Evolutionary conservation across 352 stramenopile genomes (phyloP), one percentile per base, ranked within the genome.

Genomic region (Globisporangium viniferum): DNA sequence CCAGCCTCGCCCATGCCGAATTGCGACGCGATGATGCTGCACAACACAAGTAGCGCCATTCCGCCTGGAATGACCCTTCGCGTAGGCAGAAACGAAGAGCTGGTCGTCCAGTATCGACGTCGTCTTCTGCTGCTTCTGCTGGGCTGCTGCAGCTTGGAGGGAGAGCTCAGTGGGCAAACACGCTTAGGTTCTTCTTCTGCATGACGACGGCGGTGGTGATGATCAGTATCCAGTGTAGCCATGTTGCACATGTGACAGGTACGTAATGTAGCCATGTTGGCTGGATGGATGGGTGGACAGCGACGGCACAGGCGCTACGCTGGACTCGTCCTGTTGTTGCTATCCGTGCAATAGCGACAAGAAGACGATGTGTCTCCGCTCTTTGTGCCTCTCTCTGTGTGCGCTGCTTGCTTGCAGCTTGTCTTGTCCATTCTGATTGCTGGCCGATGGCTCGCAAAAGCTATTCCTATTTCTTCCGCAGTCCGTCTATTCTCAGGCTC

Each of bases 241-340:
- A 65, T 65, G n/a, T 44, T 65, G 59, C 10, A 20, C 5, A 20
- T 27, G 59, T 18, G 51, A 31, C 15, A 31, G 6, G 9, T 61
- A 29, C 15, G 31, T 29, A 12, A 54, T 64, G 58, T 64, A 64
- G 36, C n/a, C 22, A 39, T 64, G n/a, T n/a, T 24, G 53, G 14
- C 15, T 59, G 57, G 22, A 4, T 48, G 15, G 39, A 54, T 44
- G 22, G 24, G 24, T 24, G 24, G 59, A 53, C 49, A 48, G 15
- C 18, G 35, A 15, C 22, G 14, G 20, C 9, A 15, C 6, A 27
- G 22, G 14, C 36, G 15, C 36, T 20, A 64, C 14, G 8, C 36
- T 41, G 55, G 31, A n/a, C 55, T 1, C 51, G 18, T 48, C 4
- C 31, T 10, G 44, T 48, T 24, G 31, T 31, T n/a, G 0, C 24